A percentile compares a stretch with the other conserved stretches of the same genome.
Conservation (phyloP, 306 rosid genomes). For the Dryas drummondii region DNA sequence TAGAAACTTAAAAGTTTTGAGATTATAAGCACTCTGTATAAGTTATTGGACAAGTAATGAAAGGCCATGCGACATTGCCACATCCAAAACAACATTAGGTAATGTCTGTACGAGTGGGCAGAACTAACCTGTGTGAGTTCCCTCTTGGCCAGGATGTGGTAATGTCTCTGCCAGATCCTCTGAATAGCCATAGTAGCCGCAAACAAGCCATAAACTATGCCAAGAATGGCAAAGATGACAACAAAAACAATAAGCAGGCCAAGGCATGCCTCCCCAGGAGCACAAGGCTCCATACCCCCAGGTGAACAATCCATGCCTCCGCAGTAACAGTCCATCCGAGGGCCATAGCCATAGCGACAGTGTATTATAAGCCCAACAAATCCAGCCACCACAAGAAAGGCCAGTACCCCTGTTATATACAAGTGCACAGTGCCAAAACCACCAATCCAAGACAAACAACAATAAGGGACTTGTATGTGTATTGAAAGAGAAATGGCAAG, state of each 20-base stretch:
- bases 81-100: background rate
- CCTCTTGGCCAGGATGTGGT: slow-evolving; percentile 95
- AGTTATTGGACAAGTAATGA: background rate
- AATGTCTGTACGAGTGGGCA: background rate
- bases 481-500: background rate
- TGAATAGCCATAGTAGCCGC: slow-evolving; percentile 97
- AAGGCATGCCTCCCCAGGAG: slow-evolving; percentile 98
- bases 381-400: slow-evolving; percentile 92
- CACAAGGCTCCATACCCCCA: slow-evolving; percentile 9
- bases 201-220: slow-evolving; percentile 94
- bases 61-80: background rate
- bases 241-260: slow-evolving; percentile 88
- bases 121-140: slow-evolving; percentile 83
- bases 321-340: slow-evolving; percentile 98
- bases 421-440: slow-evolving; percentile 2
- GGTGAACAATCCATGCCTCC: slow-evolving; percentile 98
- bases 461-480: background rate
- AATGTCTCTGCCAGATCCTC: slow-evolving; percentile 99
- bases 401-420: slow-evolving; percentile 70
- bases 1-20: background rate
- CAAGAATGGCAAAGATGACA: slow-evolving; percentile 95
- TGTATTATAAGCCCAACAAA: slow-evolving; percentile 94
- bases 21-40: background rate
- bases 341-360: slow-evolving; percentile 80
- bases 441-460: background rate